Conservation (phyloP, 257 asterid species). For the Scutellaria barbata region DNA sequence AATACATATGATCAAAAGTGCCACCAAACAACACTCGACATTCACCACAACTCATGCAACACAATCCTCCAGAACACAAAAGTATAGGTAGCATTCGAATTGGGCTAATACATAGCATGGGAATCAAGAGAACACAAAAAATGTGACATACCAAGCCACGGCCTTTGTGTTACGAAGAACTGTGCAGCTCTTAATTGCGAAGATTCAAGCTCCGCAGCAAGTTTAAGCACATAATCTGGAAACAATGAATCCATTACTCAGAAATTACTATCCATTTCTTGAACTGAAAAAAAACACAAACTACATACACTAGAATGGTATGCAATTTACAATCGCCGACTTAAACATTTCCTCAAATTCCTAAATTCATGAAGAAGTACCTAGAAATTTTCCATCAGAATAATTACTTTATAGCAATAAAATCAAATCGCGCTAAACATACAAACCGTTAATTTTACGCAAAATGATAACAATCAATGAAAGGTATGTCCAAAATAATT, state of each 20-base stretch:
- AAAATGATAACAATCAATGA: constrained; percentile 16
- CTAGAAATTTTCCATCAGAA: not conserved
- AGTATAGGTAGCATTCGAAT: not conserved
- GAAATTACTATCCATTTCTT: not conserved
- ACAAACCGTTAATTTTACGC: not conserved
- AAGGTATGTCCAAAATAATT: not conserved
- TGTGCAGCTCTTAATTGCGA: constrained; percentile 72
- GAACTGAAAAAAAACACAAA: constrained; percentile 2
- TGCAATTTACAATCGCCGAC: constrained; percentile 16
- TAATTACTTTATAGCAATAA: not conserved
- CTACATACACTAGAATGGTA: not conserved
- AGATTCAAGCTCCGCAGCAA: constrained; percentile 79
- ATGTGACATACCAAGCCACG: constrained; percentile 82
- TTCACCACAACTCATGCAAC: constrained; percentile 1
- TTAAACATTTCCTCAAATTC: constrained; percentile 3
- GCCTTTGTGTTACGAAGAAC: constrained; percentile 78
- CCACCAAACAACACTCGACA: not conserved
- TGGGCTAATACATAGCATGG: not conserved
- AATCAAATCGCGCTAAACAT: not conserved
- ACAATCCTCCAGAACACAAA: not conserved
- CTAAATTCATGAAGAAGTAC: not conserved
- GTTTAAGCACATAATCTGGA: constrained; percentile 60
- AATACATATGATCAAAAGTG: not conserved
- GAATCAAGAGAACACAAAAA: not conserved
- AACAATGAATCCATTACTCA: constrained; percentile 26